These are phyloP conservation scores for Trifolium subterraneum DNA, from an alignment of 306 rosid species.

Conservation along the genomic window DNA sequence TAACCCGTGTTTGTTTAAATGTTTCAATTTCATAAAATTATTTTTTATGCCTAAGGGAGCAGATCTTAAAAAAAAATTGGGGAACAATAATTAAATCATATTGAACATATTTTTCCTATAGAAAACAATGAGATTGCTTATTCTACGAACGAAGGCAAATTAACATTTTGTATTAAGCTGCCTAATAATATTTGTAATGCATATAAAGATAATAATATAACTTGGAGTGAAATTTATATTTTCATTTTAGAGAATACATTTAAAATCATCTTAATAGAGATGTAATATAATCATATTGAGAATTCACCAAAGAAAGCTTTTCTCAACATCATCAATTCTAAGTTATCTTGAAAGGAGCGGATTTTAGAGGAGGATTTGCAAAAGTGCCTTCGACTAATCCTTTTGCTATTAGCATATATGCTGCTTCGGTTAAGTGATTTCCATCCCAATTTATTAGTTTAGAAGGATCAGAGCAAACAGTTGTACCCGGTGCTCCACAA, in stretches of 20 bases:
- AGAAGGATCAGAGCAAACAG: background rate
- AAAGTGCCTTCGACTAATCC: background rate
- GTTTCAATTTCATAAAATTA: too few relatives aligned
- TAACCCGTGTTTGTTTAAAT: too few relatives aligned
- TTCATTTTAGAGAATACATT: background rate
- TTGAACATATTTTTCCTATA: too few relatives aligned
- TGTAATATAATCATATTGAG: background rate
- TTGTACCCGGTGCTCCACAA: background rate
- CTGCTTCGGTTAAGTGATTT: background rate
- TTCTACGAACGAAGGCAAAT: too few relatives aligned
- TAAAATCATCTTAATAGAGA: background rate
- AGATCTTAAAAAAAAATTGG: too few relatives aligned
- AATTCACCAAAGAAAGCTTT: background rate
- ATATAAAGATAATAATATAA: too few relatives aligned
- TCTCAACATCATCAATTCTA: background rate
- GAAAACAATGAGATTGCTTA: too few relatives aligned
- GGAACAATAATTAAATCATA: too few relatives aligned
- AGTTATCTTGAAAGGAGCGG: background rate
- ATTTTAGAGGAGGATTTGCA: background rate
- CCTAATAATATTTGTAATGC: background rate
- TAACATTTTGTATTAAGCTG: background rate
- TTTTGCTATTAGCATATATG: background rate
- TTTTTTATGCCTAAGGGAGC: too few relatives aligned
- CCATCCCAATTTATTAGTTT: background rate
- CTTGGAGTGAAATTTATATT: background rate